Evolutionary conservation across 345 rosid genomes (phyloP).

Genomic region (Erodium maritimum): DNA sequence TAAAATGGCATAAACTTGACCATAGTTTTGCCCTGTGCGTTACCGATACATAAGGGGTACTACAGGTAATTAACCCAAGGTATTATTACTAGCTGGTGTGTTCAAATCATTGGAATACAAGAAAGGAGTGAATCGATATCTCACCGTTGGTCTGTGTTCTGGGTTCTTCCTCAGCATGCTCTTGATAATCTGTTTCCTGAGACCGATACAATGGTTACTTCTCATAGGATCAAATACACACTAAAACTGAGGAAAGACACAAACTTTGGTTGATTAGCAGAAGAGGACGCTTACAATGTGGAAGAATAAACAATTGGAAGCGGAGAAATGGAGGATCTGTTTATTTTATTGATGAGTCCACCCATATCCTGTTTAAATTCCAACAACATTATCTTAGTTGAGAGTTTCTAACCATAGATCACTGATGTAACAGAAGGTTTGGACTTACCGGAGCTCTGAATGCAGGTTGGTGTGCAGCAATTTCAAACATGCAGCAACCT

Average conservation of each 20-base stretch:
- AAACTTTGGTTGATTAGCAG: background rate
- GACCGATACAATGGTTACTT: too few species aligned
- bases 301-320: constrained; percentile 87
- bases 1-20: too few species aligned
- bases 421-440: background rate
- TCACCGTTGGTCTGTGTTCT: constrained; percentile 20
- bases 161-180: constrained; percentile 26
- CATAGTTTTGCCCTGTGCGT: too few species aligned
- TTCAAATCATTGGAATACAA: too few species aligned
- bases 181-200: constrained; percentile 90
- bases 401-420: background rate
- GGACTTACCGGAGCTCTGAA: constrained; percentile 82
- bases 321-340: constrained; percentile 78
- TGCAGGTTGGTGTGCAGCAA: constrained; percentile 87
- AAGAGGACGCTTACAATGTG: constrained; percentile 54
- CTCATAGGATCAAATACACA: background rate
- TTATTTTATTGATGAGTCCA: constrained; percentile 81
- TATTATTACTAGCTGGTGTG: too few species aligned
- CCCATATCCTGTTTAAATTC: constrained; percentile 62
- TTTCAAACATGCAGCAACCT: constrained; percentile 98
- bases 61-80: too few species aligned
- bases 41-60: too few species aligned
- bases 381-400: background rate
- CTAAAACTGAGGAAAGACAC: too few species aligned
- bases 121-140: background rate